These are phyloP conservation scores for Torulaspora quercuum DNA, from an alignment of 805 yeast species.

Conservation along the genomic window DNA sequence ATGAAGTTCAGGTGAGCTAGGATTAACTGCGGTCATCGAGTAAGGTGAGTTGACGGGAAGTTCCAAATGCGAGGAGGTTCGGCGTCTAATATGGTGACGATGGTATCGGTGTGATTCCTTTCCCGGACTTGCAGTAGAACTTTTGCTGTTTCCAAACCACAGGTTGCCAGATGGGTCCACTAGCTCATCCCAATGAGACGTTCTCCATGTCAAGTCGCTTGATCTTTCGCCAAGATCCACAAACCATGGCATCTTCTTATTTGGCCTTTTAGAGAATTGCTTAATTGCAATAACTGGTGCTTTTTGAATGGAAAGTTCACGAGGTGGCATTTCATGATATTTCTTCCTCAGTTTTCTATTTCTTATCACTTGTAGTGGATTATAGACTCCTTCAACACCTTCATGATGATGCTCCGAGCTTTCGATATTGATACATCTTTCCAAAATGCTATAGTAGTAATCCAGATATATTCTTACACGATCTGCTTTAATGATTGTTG, in stretches of 20 bases:
- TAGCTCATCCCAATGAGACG: constrained; percentile 34
- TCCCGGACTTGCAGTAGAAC: constrained; percentile 2
- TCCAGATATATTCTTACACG: constrained; percentile 40
- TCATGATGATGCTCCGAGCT: constrained; percentile 34
- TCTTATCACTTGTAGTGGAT: constrained; percentile 79
- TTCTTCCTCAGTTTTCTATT: constrained; percentile 59
- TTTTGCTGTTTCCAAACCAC: constrained; percentile 23
- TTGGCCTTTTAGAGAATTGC: constrained; percentile 52
- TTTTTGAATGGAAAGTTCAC: constrained; percentile 43
- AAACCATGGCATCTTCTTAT: constrained; percentile 57
- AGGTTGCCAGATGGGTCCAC: constrained; percentile 29
- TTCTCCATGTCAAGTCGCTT: constrained; percentile 55
- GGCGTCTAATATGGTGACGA: constrained; percentile 12
- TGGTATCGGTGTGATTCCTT: constrained; percentile 15
- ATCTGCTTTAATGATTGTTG: constrained; percentile 32
- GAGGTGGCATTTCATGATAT: constrained; percentile 40
- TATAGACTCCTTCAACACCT: constrained; percentile 65
- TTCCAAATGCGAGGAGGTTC: constrained; percentile 8
- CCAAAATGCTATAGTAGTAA: constrained; percentile 48
- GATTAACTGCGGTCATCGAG: constrained; percentile 1
- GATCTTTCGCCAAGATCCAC: constrained; percentile 57
- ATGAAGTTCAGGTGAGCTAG: constrained; percentile 11
- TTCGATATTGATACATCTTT: constrained; percentile 38
- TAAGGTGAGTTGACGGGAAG: constrained; percentile 9
- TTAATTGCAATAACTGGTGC: constrained; percentile 56